These are phyloP conservation scores for Gossypium trilobum DNA, from an alignment of 441 rosid species.

Conservation along the genomic window DNA sequence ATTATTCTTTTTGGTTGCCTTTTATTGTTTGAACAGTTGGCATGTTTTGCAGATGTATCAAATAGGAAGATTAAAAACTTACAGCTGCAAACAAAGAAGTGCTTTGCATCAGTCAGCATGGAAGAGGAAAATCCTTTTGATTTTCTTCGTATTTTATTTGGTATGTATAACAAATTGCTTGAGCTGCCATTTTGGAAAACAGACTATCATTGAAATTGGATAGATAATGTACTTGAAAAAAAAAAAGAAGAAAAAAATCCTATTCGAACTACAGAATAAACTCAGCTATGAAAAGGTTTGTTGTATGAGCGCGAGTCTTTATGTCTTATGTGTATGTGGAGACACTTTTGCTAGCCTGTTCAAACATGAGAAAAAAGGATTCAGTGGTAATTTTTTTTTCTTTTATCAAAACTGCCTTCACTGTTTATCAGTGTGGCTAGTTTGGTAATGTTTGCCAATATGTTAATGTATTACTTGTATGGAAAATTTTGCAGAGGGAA, in stretches of 20 bases:
- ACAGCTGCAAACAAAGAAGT: conserved; percentile 35
- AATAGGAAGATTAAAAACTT: conserved; percentile 32
- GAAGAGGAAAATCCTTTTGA: conserved; percentile 66
- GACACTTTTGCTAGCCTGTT: background rate
- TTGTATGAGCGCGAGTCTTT: background rate
- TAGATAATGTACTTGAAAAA: background rate
- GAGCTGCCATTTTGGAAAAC: background rate
- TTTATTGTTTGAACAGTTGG: conserved; percentile 23
- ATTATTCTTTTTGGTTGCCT: background rate
- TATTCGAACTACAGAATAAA: background rate
- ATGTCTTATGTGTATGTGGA: background rate
- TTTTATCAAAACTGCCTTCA: background rate
- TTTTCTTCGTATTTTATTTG: conserved; percentile 64
- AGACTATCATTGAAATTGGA: background rate
- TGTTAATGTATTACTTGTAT: conserved; percentile 3
- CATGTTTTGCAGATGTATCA: conserved; percentile 41
- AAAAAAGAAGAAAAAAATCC: background rate
- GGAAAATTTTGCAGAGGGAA: conserved; percentile 56
- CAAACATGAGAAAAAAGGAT: background rate
- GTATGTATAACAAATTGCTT: conserved; percentile 24
- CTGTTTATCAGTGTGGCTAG: background rate
- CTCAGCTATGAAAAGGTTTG: background rate
- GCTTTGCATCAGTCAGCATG: conserved; percentile 55
- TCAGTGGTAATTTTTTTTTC: background rate
- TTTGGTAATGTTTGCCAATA: background rate